Evolutionary conservation across 2,329 filamentous ascomycete genomes (phyloP), one percentile per base, ranked within the genome.

Genomic region (Xenoacremonium recifei): DNA sequence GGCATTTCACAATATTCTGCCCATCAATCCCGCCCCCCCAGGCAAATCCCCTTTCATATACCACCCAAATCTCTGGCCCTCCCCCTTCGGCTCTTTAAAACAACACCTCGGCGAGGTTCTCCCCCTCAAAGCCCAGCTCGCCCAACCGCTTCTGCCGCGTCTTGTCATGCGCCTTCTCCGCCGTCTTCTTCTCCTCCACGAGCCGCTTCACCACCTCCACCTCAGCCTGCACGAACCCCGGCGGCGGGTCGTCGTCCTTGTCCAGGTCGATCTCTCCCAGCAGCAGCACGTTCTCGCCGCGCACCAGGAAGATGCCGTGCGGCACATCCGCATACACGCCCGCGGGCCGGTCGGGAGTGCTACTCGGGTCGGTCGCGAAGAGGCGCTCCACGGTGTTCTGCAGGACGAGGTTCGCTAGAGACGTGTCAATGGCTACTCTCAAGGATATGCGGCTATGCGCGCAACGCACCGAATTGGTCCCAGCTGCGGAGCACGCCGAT

Each of bases 241-340:
- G 89, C 12, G 89, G 76, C 15, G 89, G 75, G 44, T 95, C 84
- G 65, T 99, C 93, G 67, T 99, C 93, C 61, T 87, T 89, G 72
- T 99, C 93, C 18, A 99, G 80, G 64, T 99, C 93, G 58, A 99
- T 95, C 68, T 97, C 95, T 27, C 93, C 93, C 15, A 97, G 78
- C 33, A 99, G 75, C 38, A 96, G 76, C n/a, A 99, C 93, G 65
- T 99, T 99, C 71, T 99, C 93, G 54, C 93, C 93, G 45, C 93
- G 79, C 34, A 99, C 89, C 25, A 97, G 79, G 70, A 93, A 97
- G 49, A 95, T 82, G 37, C 93, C 93, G 44, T 89, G 82, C 10
- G 82, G 76, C 46, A 95, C 80, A 64, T 99, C 93, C 47, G 89
- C 88, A 63, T 89, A 97, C 38, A 95, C 63, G 60, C 55, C 69